A percentile compares a stretch with the other conserved stretches of the same genome.
Conservation (phyloP, 2,329 filamentous ascomycete genomes). For the Sclerotinia spermophila region DNA sequence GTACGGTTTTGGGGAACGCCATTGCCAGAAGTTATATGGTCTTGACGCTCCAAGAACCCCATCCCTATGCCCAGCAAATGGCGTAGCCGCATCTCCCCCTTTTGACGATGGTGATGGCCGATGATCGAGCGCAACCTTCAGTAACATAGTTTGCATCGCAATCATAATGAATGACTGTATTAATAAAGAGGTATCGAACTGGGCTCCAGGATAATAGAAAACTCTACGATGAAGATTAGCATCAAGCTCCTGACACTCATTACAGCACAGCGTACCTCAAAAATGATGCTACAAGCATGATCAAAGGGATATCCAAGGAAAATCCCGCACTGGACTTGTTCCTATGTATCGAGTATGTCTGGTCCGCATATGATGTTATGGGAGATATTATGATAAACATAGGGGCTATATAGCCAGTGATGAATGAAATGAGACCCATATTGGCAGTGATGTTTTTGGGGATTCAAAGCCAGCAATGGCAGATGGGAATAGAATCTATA, state of each 20-base stretch:
- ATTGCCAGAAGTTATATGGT: conserved; percentile 81
- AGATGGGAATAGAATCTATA: conserved; percentile 7
- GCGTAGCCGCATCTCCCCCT: conserved; percentile 56
- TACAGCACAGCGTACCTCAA: conserved; percentile 48
- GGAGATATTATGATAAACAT: conserved; percentile 62
- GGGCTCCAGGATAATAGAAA: conserved; percentile 66
- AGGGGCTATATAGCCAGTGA: conserved; percentile 57
- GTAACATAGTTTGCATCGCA: conserved; percentile 56
- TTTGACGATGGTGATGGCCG: conserved; percentile 57
- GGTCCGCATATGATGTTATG: conserved; percentile 62
- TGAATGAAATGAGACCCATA: conserved; percentile 34
- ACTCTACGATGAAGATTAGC: conserved; percentile 44
- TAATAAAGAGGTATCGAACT: conserved; percentile 60
- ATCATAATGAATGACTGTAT: conserved; percentile 65
- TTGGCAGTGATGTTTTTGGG: conserved; percentile 17
- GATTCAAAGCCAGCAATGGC: conserved; percentile 11
- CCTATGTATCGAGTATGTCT: conserved; percentile 62
- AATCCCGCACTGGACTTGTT: conserved; percentile 63
- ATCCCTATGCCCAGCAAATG: conserved; percentile 52
- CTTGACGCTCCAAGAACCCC: conserved; percentile 44
- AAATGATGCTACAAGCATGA: conserved; percentile 67
- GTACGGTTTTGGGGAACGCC: conserved; percentile 66
- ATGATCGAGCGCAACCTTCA: conserved; percentile 67
- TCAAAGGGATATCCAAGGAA: conserved; percentile 67
- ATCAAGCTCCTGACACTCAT: neutral